Base-by-base conservation (phyloP, 768 basidiomycete genomes). In the Dictyophora rubrovolvata region DNA sequence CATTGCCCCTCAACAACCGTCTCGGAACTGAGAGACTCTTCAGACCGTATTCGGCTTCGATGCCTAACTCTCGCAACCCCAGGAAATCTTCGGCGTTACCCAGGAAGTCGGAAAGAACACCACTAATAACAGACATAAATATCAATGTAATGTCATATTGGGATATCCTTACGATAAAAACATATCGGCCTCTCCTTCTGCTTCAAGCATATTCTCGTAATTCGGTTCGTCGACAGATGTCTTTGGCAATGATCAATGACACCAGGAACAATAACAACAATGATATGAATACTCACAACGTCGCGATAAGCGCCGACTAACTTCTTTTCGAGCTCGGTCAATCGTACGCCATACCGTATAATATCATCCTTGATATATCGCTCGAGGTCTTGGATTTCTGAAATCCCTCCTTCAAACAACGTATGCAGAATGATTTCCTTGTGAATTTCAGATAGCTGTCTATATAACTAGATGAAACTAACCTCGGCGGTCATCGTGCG, bases 401-500 rank as follows among this genome's bases (percentile, higher is more conserved):
- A 82, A 7, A 81, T 83, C 5, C 94, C 94, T 61, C 87, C 89
- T 72, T 96, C 92, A 63, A 93, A 90, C 17, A 97, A 74, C 0
- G 91, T 87, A 69, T 95, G 92, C 1, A 93, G 78, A 37, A 95
- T 84, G 35, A 96, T 94, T 84, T 95, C 92, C 92, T 95, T 60
- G n/a, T 48, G 34, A 16, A 48, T n/a, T n/a, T 1, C 37, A 59
- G 14, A 23, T 57, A 34, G 22, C 23, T 16, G 22, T 53, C 17
- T 36, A 46, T 22, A 11, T 10, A 59, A 14, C 23, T 35, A 47
- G 37, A 12, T 48, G 21, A 17, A 36, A 66, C 79, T 59, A 58
- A 94, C 93, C 82, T 96, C 93, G 0, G 91, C 68, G 1, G 86
- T 83, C 89, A 97, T 93, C 21, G 78, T 80, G 52, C 79, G 74